These are phyloP conservation scores for Russula lepida DNA, from an alignment of 768 basidiomycete genomes.

Conservation along the genomic window DNA sequence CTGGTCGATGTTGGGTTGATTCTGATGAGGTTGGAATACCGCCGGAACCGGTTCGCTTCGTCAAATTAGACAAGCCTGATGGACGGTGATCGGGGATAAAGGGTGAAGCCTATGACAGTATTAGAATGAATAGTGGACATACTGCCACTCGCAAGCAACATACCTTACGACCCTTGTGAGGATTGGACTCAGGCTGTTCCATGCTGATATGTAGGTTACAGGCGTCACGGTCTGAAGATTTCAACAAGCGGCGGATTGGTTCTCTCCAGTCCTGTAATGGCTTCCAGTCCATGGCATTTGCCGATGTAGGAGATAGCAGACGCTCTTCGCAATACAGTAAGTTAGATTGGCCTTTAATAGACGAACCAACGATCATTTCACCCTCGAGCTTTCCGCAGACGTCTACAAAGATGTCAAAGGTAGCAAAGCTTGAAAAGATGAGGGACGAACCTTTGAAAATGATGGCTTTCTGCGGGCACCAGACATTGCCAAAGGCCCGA, in stretches of 20 bases:
- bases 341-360: not conserved
- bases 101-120: not conserved
- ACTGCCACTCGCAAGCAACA: not conserved
- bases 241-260: not conserved
- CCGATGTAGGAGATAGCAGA: not conserved
- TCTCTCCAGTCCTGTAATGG: conserved; percentile 3
- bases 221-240: not conserved
- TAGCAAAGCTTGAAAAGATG: not conserved
- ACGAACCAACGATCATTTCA: conserved; percentile 1
- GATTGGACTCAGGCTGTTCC: not conserved
- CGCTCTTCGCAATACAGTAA: not conserved
- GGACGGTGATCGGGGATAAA: not conserved
- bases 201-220: not conserved
- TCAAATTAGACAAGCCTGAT: not conserved
- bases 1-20: not conserved
- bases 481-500: conserved; percentile 9
- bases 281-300: not conserved
- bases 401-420: not conserved
- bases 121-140: not conserved
- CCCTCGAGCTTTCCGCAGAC: conserved; percentile 9
- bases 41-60: not conserved
- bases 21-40: too few species aligned
- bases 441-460: conserved; percentile 12
- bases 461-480: not conserved
- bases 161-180: not conserved